Evolutionary conservation across 2,329 filamentous ascomycete species (phyloP), one percentile per base, ranked within the genome.

Genomic region (Domatiomyces globalis): DNA sequence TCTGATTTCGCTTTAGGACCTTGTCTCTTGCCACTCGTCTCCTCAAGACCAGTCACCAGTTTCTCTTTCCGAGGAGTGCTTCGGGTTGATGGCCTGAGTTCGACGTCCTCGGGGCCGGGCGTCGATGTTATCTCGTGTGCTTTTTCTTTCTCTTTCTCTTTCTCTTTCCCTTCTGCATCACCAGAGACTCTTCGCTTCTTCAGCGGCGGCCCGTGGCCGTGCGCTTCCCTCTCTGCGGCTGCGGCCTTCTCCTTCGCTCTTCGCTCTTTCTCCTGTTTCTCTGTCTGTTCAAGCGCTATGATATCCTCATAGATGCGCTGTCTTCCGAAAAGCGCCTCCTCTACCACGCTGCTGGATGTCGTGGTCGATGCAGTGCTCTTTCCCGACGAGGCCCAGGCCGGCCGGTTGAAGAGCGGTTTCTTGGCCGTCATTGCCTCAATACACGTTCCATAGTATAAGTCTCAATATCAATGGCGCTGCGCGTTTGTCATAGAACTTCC

Each of bases 341-440:
- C 62, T 43, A 43, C 48, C 10, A 42, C 33, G 4, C 19, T 42
- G 4, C 52, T 22, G 8, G 54, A 17, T 18, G 52, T 33, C 4
- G 50, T 8, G 19, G 62, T 62, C 44, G 49, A n/a, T 2, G 50
- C 27, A n/a, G 36, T 48, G 9, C 46, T 7, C 15, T 46, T 29
- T 9, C 49, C 12, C 5, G 56, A 25, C 8, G 59, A 54, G 15
- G 73, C 70, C 71, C 73, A 76, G 19, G 69, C 64, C 46, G 75
- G 72, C 56, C 75, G 77, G 48, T 74, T 79, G 66, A 81, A 81
- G 17, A 79, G 69, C 0, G 71, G 72, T 42, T 70, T 69, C 67
- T 71, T 72, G 46, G 4, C 15, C 15, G 33, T 39, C 33, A 39
- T 39, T 15, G 33, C 15, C 4, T 39, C 33, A 39, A 39, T 39